Base-by-base conservation (phyloP, 192 early-diverging fungal species). In the Globomyces pollinis-pini region DNA sequence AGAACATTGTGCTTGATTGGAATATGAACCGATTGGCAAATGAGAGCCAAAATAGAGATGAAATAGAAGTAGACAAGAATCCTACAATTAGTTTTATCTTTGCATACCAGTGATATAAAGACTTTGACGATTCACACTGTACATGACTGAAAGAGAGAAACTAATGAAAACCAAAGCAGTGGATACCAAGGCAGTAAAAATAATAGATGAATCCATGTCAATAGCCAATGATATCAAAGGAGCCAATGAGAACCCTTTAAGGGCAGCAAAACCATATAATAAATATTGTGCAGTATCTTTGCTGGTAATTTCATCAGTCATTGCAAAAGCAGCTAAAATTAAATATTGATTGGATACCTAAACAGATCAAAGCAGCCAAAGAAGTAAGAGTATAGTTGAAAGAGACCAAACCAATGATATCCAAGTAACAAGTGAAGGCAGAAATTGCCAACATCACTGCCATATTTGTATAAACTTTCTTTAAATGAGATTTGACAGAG, bases 121-220 rank as follows among this genome's bases (percentile, higher is more conserved):
- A 7, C 23, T n/a, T 13, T 50, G 23, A 21, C 47, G 47, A n/a
- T n/a, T n/a, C n/a, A n/a, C n/a, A n/a, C n/a, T n/a, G n/a, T n/a
- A n/a, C n/a, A n/a, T n/a, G n/a, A n/a, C n/a, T n/a, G n/a, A n/a
- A 39, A 0, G 15, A 15, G 74, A 65, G 50, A 81, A 78, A 39
- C 69, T 66, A 15, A 61, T 62, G 57, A 81, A 81, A 2, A 81
- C 65, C 34, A 76, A 41, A 15, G 67, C 57, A 18, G 79, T 68
- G n/a, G 62, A 65, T 1, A 59, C 50, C 11, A 77, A 38, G 1
- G 79, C 71, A 23, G 56, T 43, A 30, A 51, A 50, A 24, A 74
- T 44, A 44, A 49, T 60, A 44, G 29, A 11, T 4, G 72, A 62
- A 60, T 70, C 59, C 26, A 72, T 31, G 31, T 67, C 42, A 26